Conservation (phyloP, 352 stramenopile species). For the Thraustochytrium sp. region DNA sequence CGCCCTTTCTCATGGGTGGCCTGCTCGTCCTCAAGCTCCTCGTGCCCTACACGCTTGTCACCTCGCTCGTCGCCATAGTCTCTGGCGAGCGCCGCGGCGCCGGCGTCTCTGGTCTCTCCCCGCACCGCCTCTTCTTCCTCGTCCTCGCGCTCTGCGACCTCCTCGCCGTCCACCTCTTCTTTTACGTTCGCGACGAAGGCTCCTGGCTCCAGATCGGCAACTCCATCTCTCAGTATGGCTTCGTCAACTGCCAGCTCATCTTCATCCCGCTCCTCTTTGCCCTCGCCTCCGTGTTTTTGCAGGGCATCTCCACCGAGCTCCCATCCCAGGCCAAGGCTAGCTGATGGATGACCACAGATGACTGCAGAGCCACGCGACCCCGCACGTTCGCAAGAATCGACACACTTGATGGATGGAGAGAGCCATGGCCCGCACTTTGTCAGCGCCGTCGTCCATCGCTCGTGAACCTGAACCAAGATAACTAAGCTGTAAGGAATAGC, state of each 20-base stretch:
- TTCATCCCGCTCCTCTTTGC: constrained; percentile 70
- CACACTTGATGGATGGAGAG: no score
- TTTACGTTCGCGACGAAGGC: constrained; percentile 70
- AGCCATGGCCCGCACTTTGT: no score
- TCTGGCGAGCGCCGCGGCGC: background rate
- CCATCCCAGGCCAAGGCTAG: background rate
- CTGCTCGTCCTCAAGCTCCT: constrained; percentile 70
- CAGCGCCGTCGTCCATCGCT: no score
- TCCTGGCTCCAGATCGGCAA: constrained; percentile 78
- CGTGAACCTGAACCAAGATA: no score
- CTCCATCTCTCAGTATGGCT: constrained; percentile 73
- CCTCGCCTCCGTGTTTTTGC: constrained; percentile 48
- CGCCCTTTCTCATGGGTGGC: constrained; percentile 69
- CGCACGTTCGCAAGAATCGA: no score
- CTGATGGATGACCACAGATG: no score
- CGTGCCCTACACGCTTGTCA: constrained; percentile 68
- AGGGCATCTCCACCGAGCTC: background rate
- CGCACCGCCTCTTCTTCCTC: constrained; percentile 57
- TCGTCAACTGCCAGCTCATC: constrained; percentile 70
- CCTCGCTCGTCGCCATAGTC: constrained; percentile 40
- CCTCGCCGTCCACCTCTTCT: constrained; percentile 70
- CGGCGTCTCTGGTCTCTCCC: background rate
- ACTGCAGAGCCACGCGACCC: no score
- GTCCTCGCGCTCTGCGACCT: constrained; percentile 71
- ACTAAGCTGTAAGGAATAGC: no score